Percentiles rank a stretch among this genome's conserved stretches.
These are phyloP conservation scores for Asclepias syriaca DNA, from an alignment of 257 asterid genomes.

Conservation along the genomic window DNA sequence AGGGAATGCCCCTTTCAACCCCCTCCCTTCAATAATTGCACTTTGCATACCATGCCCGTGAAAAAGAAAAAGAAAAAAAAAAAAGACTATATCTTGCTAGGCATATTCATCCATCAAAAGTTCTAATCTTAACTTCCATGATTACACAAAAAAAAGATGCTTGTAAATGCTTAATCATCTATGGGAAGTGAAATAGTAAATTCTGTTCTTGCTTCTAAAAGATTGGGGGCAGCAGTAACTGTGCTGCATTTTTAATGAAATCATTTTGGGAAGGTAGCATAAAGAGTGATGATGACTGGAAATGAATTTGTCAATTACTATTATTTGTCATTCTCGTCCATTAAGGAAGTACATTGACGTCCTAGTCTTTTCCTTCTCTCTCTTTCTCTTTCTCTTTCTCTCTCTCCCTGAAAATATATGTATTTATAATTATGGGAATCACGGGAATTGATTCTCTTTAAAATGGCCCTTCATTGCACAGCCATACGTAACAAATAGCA, in stretches of 20 bases:
- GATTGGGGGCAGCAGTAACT: neutral
- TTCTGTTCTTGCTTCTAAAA: neutral
- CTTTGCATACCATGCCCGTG: neutral
- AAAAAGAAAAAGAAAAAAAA: neutral
- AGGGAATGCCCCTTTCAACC: neutral
- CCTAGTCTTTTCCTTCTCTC: neutral
- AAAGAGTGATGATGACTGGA: neutral
- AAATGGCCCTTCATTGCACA: conserved; percentile 24
- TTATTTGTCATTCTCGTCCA: conserved; percentile 1
- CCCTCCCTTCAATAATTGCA: neutral
- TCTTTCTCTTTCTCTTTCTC: neutral
- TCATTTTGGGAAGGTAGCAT: neutral
- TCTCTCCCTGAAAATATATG: neutral
- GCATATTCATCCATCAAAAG: neutral
- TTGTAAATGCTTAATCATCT: neutral
- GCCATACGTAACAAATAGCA: conserved; percentile 15
- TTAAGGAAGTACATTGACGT: neutral
- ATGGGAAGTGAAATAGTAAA: neutral
- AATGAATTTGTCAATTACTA: conserved; percentile 1
- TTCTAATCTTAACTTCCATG: neutral
- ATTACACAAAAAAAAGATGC: neutral
- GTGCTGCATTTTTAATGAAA: neutral
- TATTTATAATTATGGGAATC: conserved; percentile 30
- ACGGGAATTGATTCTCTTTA: conserved; percentile 63
- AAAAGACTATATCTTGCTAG: neutral